Base-by-base conservation (phyloP, 495 filamentous ascomycete species). In the Penicillium chermesinum region DNA sequence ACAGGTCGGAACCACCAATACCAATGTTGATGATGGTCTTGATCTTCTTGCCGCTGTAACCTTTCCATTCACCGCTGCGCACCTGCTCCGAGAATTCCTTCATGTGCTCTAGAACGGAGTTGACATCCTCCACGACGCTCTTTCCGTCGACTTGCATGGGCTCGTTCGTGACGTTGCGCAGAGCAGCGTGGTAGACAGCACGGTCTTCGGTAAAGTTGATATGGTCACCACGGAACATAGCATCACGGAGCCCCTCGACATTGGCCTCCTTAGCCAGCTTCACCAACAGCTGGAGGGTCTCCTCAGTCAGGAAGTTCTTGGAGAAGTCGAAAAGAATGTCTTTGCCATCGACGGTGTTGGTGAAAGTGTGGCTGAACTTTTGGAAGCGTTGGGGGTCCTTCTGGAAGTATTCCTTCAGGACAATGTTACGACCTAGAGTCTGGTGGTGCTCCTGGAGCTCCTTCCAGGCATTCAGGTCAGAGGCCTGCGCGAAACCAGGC, bases 131-230 rank as follows among this genome's bases (percentile, higher is more conserved):
- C 60, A 96, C 91, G 61, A 98, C 94, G 63, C 91, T 91, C 72
- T 91, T 79, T 45, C 94, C 94, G 49, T 97, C 85, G 15, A 98
- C 94, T 70, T 87, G 72, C 88, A 98, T 94, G 40, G 85, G 78
- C 77, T 85, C 74, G 63, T 87, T 88, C 63, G 78, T 76, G 46
- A 86, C 80, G 66, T 98, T 98, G 63, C 93, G 86, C 63, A 98
- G 73, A 36, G 94, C 94, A 57, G 85, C 81, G 70, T 97, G 93
- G 75, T 95, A 96, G 52, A 98, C 93, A 53, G 93, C 93, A 46
- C 94, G 83, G 58, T 93, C 74, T 78, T 98, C 93, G 37, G 93
- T 98, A 75, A 95, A 95, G 80, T 98, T 98, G 77, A 98, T 97
- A 79, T 91, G 89, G 64, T 96, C 86, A 54, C 93, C 93, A 30